Conservation (phyloP, 2,329 filamentous ascomycete genomes). For the Beauveria sp. region DNA sequence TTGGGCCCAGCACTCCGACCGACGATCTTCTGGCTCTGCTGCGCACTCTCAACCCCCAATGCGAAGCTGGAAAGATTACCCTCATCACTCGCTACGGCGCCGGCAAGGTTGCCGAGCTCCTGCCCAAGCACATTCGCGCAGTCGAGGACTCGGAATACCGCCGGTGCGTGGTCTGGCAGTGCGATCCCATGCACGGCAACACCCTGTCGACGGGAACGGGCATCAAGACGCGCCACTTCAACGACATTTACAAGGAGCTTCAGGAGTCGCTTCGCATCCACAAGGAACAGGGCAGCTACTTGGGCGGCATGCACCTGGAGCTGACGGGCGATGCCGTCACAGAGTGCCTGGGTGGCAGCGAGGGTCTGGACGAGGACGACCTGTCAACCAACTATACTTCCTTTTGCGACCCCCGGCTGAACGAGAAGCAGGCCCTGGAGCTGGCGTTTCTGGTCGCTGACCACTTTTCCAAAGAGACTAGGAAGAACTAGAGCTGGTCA, state of each 20-base stretch:
- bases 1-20: conserved; percentile 76
- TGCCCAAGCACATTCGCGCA: conserved; percentile 80
- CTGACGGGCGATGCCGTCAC: conserved; percentile 94
- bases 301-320: conserved; percentile 92
- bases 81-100: conserved; percentile 94
- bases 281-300: conserved; percentile 71
- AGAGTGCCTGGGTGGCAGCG: conserved; percentile 87
- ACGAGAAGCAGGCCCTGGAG: conserved; percentile 96
- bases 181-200: conserved; percentile 96
- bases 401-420: conserved; percentile 90
- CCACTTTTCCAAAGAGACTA: conserved; percentile 48
- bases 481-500: conserved; percentile 10
- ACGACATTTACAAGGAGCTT: conserved; percentile 82
- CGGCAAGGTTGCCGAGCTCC: conserved; percentile 62
- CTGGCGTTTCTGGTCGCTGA: conserved; percentile 89
- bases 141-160: conserved; percentile 70
- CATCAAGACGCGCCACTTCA: conserved; percentile 89
- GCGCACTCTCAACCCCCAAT: conserved; percentile 72
- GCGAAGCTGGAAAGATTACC: conserved; percentile 87
- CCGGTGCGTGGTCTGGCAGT: conserved; percentile 81
- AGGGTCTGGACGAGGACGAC: conserved; percentile 80
- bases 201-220: conserved; percentile 62
- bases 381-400: conserved; percentile 87
- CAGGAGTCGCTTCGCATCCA: conserved; percentile 79
- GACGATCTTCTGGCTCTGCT: conserved; percentile 73